Evolutionary conservation across 805 yeast genomes (phyloP).

Genomic region (Saccharomycopsis oosterbeekiorum): DNA sequence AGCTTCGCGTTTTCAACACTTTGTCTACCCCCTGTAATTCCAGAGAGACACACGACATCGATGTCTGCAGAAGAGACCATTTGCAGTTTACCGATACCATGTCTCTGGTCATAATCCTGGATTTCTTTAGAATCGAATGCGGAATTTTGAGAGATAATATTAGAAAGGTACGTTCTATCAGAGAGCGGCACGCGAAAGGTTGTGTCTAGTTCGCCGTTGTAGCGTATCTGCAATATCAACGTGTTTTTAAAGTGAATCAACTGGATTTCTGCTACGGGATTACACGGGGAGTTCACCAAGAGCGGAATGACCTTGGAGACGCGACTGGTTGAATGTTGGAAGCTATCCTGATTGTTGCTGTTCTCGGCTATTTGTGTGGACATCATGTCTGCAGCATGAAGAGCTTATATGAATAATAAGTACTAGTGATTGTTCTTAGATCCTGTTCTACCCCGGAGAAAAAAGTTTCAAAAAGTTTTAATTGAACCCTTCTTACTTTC

Average conservation of each 20-base stretch:
- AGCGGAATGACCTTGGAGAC: background rate
- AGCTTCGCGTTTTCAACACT: constrained; percentile 37
- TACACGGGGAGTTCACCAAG: background rate
- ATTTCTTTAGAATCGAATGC: constrained; percentile 7
- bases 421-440: no score
- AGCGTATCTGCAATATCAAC: constrained; percentile 30
- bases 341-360: background rate
- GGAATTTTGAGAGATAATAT: constrained; percentile 6
- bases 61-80: constrained; percentile 25
- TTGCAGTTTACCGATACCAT: constrained; percentile 22
- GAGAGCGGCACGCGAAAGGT: constrained; percentile 32
- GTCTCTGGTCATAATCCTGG: constrained; percentile 20
- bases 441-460: no score
- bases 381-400: background rate
- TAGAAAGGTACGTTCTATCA: background rate
- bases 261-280: constrained; percentile 12
- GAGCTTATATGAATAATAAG: no score
- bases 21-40: constrained; percentile 20
- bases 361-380: background rate
- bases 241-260: constrained; percentile 30
- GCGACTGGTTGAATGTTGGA: background rate
- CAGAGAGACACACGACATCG: constrained; percentile 38
- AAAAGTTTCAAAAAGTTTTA: no score
- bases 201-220: constrained; percentile 40
- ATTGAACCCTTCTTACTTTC: no score